Evolutionary conservation across 805 yeast genomes (phyloP).

Genomic region (Yamadazyma olivae): DNA sequence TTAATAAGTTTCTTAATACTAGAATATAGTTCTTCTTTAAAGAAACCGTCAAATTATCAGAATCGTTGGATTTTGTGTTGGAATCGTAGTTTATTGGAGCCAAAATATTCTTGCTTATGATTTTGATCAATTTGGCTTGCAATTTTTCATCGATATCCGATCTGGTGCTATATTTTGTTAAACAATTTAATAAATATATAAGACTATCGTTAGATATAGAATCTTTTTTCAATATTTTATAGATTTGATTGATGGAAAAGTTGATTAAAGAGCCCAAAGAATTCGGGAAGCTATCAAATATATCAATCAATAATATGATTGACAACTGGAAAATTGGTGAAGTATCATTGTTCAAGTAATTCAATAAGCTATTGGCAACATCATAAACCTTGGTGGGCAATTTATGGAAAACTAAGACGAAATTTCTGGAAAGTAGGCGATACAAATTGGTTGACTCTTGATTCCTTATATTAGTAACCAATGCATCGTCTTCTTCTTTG

Average conservation of each 20-base stretch:
- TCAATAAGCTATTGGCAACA: conserved; percentile 32
- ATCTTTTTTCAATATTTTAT: conserved; percentile 36
- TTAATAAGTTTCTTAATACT: conserved; percentile 28
- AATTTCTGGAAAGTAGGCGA: conserved; percentile 27
- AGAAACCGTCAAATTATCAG: conserved; percentile 13
- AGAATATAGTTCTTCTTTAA: conserved; percentile 30
- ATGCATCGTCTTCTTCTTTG: conserved; percentile 7
- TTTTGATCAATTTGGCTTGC: conserved; percentile 31
- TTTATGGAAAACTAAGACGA: conserved; percentile 23
- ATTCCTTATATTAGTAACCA: neutral
- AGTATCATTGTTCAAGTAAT: conserved; percentile 19
- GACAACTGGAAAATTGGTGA: conserved; percentile 20
- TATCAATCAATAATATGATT: conserved; percentile 31
- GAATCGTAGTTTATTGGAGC: conserved; percentile 16
- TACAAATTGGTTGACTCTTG: conserved; percentile 16
- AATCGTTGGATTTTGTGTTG: conserved; percentile 14
- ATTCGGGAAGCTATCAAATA: conserved; percentile 35
- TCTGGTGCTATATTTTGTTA: conserved; percentile 33
- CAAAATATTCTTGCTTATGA: conserved; percentile 26
- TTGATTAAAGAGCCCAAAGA: conserved; percentile 32
- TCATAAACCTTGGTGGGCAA: conserved; percentile 36
- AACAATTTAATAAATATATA: conserved; percentile 27
- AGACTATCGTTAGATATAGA: conserved; percentile 24
- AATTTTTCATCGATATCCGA: conserved; percentile 39
- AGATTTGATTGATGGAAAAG: conserved; percentile 32